These are phyloP conservation scores for Heterobasidion irregulare DNA, from an alignment of 1,284 basidiomycete species.

Conservation along the genomic window DNA sequence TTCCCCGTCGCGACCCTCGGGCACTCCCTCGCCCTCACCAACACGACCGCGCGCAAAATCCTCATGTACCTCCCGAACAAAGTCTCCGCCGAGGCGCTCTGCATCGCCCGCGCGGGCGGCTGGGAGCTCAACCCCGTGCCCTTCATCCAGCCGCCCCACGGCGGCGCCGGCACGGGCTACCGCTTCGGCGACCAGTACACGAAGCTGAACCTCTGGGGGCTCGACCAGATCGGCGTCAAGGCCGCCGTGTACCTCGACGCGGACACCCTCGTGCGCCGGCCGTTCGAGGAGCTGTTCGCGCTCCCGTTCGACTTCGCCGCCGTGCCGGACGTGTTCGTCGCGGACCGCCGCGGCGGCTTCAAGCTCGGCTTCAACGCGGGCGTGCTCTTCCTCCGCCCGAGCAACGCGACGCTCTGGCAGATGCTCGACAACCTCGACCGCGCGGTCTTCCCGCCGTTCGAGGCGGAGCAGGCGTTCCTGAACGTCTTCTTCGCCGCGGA, in stretches of 20 bases:
- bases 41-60: constrained; percentile 24
- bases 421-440: constrained; percentile 24
- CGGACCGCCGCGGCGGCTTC: constrained; percentile 23
- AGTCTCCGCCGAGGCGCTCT: constrained; percentile 27
- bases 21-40: constrained; percentile 26
- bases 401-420: constrained; percentile 20
- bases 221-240: constrained; percentile 23
- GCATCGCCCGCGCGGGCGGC: constrained; percentile 27
- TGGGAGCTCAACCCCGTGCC: constrained; percentile 27
- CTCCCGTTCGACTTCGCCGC: constrained; percentile 34
- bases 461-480: constrained; percentile 39
- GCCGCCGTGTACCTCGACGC: constrained; percentile 33
- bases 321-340: constrained; percentile 25
- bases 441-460: constrained; percentile 21
- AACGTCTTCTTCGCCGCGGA: constrained; percentile 33
- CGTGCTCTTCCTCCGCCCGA: constrained; percentile 29
- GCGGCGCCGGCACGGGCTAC: constrained; percentile 21
- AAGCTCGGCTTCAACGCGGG: constrained; percentile 32
- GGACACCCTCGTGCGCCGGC: constrained; percentile 32
- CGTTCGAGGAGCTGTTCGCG: constrained; percentile 37
- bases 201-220: constrained; percentile 33
- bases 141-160: constrained; percentile 27
- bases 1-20: constrained; percentile 33
- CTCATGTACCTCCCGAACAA: constrained; percentile 31
- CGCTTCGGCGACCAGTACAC: constrained; percentile 34